phyloP scores from a whole-genome alignment of 805 yeast species.

The Vanderwaltozyma yarrowii region DNA sequence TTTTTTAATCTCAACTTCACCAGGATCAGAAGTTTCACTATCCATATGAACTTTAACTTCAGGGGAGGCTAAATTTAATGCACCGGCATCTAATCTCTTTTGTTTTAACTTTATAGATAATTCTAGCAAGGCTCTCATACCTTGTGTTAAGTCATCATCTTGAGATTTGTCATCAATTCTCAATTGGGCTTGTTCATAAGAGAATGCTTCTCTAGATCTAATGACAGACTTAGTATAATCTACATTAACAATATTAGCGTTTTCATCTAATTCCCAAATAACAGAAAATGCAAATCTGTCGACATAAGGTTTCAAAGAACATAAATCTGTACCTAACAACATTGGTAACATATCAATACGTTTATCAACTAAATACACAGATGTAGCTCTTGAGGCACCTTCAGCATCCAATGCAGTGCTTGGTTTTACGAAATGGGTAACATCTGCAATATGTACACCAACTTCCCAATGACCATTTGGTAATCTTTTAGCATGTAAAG shows the following conservation, averaged over 20 bases:
- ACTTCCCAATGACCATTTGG: conserved; percentile 95
- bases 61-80: conserved; percentile 91
- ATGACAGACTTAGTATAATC: conserved; percentile 81
- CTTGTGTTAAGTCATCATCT: conserved; percentile 75
- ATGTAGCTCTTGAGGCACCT: conserved; percentile 95
- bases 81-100: conserved; percentile 87
- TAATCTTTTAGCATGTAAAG: conserved; percentile 73
- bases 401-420: conserved; percentile 87
- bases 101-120: conserved; percentile 81
- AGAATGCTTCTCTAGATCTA: conserved; percentile 85
- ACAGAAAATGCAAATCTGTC: conserved; percentile 95
- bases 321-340: conserved; percentile 87
- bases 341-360: conserved; percentile 98
- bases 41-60: conserved; percentile 97
- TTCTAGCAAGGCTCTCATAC: conserved; percentile 72
- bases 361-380: conserved; percentile 93
- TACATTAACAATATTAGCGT: conserved; percentile 75
- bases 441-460: conserved; percentile 99
- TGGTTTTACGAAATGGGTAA: conserved; percentile 91
- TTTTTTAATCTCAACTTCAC: conserved; percentile 86
- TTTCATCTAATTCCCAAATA: conserved; percentile 84
- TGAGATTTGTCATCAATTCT: conserved; percentile 73
- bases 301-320: conserved; percentile 90
- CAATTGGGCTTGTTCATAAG: conserved; percentile 86
- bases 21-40: conserved; percentile 93